Conservation (phyloP, 2,329 filamentous ascomycete genomes). For the Ascochyta clinopodiicola region DNA sequence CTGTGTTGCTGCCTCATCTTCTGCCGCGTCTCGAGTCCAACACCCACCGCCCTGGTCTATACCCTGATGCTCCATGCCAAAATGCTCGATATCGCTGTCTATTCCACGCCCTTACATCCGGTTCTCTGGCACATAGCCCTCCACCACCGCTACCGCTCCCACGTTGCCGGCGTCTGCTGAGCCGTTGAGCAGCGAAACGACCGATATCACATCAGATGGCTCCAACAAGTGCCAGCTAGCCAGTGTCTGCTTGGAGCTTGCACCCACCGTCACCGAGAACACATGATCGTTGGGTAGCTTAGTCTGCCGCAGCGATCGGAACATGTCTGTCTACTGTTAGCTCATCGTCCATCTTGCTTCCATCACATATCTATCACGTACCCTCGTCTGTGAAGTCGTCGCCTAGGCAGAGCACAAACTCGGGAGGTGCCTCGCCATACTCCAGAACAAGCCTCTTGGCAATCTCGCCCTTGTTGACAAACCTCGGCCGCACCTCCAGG, state of each 20-base stretch:
- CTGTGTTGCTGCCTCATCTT: constrained; percentile 1
- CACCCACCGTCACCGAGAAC: constrained; percentile 90
- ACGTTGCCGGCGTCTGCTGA: constrained; percentile 51
- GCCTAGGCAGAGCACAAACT: constrained; percentile 89
- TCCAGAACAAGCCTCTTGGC: constrained; percentile 79
- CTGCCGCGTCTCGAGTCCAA: constrained; percentile 6
- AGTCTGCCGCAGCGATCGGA: constrained; percentile 74
- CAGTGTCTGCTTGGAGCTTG: constrained; percentile 88
- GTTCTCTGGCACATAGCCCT: constrained; percentile 47
- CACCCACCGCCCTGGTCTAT: not conserved
- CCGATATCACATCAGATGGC: constrained; percentile 83
- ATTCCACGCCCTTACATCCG: constrained; percentile 24
- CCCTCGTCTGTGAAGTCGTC: constrained; percentile 99
- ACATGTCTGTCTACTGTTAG: constrained; percentile 66
- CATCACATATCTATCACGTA: constrained; percentile 46
- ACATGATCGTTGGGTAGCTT: constrained; percentile 69
- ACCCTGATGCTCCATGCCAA: constrained; percentile 15
- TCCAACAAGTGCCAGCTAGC: constrained; percentile 91
- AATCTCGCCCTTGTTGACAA: constrained; percentile 98
- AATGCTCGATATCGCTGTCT: constrained; percentile 21
- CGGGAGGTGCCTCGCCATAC: constrained; percentile 72
- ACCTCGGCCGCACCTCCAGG: constrained; percentile 92
- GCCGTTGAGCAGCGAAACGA: constrained; percentile 61
- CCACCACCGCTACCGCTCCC: constrained; percentile 50
- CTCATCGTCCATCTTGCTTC: not conserved